Evolutionary conservation across 345 rosid species (phyloP), one percentile per base, ranked within the genome.

Genomic region (Populus euphratica): DNA sequence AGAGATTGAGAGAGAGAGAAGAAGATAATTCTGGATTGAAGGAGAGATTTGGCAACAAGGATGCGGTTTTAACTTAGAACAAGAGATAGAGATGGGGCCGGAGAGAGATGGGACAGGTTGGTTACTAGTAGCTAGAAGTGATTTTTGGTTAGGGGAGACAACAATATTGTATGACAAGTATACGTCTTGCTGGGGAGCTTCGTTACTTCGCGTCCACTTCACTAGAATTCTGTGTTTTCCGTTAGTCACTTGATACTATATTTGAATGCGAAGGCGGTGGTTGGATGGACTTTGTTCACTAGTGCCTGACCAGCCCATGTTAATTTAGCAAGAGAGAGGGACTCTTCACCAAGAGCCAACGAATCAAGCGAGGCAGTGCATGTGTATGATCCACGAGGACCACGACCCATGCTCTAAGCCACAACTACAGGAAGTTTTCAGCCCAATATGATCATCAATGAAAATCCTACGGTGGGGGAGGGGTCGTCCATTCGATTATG

Each of bases 141-240:
- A 77, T 9, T 59, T 36, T 47, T 38, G 31, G 78, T 61, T 49
- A 9, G 11, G n/a, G 68, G 25, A 73, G 68, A 65, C 76, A 56
- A 78, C 44, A 69, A 21, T 49, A 33, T 33, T 33, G 6, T 68
- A 70, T 35, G 72, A 73, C 75, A 81, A 49, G 78, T 79, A 87
- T 78, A 81, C 73, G n/a, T 23, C 18, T 18, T 14, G 61, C 27
- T 36, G 39, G 25, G 47, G 68, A 77, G 79, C 76, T 87, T 83
- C 90, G 69, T 91, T 91, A 75, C 94, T 91, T 91, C 81, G 90
- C 87, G 83, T 83, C 86, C 85, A 91, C 94, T 91, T 89, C 92
- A 82, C 90, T 85, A 47, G 79, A 85, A 79, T 78, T 61, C 83
- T 73, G 71, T 77, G 70, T 29, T 44, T 2, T 6, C 20, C 27